Evolutionary conservation across 768 basidiomycete genomes (phyloP).

Genomic region (Phanerochaete carnosa): DNA sequence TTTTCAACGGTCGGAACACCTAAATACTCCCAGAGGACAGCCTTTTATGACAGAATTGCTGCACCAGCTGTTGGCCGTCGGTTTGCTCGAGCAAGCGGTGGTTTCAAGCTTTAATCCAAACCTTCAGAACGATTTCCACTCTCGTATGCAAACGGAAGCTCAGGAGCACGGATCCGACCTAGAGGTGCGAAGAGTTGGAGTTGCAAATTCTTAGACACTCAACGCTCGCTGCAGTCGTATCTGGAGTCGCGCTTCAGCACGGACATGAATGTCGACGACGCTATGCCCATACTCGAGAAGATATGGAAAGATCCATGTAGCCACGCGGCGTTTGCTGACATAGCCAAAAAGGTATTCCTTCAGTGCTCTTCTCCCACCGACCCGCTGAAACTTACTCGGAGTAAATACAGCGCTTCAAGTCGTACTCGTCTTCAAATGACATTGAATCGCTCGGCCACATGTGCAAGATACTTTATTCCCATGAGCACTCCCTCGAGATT

Average conservation of each 20-base stretch:
- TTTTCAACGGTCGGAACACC: neutral
- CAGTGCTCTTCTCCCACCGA: neutral
- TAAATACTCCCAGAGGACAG: neutral
- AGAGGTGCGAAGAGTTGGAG: constrained; percentile 38
- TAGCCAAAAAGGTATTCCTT: constrained; percentile 51
- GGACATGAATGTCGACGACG: constrained; percentile 44
- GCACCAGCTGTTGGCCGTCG: constrained; percentile 48
- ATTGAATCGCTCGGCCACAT: constrained; percentile 67
- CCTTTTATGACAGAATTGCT: constrained; percentile 44
- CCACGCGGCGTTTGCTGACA: constrained; percentile 56
- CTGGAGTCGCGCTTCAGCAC: constrained; percentile 55
- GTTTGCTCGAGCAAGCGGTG: constrained; percentile 53
- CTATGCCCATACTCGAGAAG: constrained; percentile 29
- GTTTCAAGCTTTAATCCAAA: constrained; percentile 50
- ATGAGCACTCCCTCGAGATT: constrained; percentile 62
- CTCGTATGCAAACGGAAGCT: constrained; percentile 55
- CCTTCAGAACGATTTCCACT: constrained; percentile 41
- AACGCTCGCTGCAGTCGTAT: constrained; percentile 39
- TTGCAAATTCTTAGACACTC: neutral
- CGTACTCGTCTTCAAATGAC: constrained; percentile 50
- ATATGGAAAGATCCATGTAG: constrained; percentile 54
- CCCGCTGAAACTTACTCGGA: neutral
- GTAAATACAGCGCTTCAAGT: constrained; percentile 52
- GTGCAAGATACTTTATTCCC: constrained; percentile 61
- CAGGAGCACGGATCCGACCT: constrained; percentile 58